Conservation (phyloP, 1,139 yeast genomes). For the Geotrichum bryndzae region DNA sequence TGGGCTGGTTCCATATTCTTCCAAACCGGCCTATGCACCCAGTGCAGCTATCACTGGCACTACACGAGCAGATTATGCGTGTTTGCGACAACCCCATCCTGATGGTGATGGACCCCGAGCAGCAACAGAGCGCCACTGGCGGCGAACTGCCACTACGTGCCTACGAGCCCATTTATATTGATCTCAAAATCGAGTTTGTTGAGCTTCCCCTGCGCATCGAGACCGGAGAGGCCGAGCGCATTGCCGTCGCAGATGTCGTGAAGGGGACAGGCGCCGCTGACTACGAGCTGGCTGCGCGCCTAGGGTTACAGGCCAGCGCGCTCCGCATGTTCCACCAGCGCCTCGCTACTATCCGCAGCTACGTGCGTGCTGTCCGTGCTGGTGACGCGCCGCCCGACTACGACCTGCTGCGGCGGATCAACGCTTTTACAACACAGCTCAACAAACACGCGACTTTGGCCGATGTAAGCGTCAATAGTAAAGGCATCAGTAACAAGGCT, state of each 20-base stretch:
- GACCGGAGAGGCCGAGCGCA: constrained; percentile 35
- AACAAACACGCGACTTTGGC: constrained; percentile 6
- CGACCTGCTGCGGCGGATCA: constrained; percentile 26
- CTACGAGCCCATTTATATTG: constrained; percentile 29
- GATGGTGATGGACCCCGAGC: constrained; percentile 15
- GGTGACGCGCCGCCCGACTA: constrained; percentile 23
- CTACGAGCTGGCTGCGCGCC: constrained; percentile 22
- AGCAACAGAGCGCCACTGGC: constrained; percentile 10
- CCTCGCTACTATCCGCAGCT: constrained; percentile 25
- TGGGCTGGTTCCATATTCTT: constrained; percentile 33
- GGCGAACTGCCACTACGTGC: constrained; percentile 30
- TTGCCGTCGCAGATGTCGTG: constrained; percentile 35
- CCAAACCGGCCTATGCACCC: constrained; percentile 20
- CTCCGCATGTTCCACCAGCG: constrained; percentile 30
- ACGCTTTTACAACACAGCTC: constrained; percentile 24
- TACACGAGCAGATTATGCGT: constrained; percentile 24
- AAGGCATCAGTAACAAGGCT: neutral
- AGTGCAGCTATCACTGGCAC: constrained; percentile 20
- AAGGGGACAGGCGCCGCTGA: constrained; percentile 21
- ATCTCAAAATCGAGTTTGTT: constrained; percentile 22
- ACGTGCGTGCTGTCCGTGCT: constrained; percentile 24
- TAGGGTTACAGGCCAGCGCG: constrained; percentile 32
- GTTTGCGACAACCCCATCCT: constrained; percentile 23
- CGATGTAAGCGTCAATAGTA: neutral
- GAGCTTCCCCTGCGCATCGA: constrained; percentile 30